Conservation (phyloP, 73 alveolate genomes). For the Paraurostyla sp. region DNA sequence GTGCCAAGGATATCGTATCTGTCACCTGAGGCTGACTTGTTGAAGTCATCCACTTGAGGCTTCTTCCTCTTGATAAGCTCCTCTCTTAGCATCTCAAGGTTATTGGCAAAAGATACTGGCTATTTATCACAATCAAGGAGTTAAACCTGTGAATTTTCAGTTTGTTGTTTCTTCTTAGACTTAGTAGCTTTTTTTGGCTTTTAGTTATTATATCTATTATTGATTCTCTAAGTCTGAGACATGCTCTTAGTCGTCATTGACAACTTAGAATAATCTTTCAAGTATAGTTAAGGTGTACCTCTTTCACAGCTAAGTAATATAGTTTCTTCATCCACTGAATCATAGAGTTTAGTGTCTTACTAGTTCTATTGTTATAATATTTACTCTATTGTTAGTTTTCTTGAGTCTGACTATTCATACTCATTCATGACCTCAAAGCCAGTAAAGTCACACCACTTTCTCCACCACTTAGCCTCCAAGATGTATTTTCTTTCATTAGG, state of each 20-base stretch:
- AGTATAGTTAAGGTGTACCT: too few species aligned
- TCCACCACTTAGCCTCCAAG: slow-evolving; percentile 61
- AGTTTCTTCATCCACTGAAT: neutral
- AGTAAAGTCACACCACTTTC: slow-evolving; percentile 61
- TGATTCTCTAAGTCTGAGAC: slow-evolving; percentile 21
- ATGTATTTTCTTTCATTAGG: slow-evolving; percentile 56
- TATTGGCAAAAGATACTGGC: neutral
- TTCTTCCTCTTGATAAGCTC: slow-evolving; percentile 17
- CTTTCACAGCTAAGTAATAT: neutral
- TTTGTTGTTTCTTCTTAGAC: neutral
- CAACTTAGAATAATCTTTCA: too few species aligned
- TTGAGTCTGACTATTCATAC: neutral
- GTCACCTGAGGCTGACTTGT: neutral
- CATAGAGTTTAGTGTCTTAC: neutral
- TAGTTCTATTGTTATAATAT: neutral
- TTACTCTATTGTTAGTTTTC: neutral
- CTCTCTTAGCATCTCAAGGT: slow-evolving; percentile 28
- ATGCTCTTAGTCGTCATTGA: too few species aligned
- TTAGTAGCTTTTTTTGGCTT: neutral
- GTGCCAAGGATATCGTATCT: neutral
- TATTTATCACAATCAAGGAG: neutral
- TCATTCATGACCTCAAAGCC: slow-evolving; percentile 19
- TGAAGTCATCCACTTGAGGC: neutral
- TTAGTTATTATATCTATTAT: neutral
- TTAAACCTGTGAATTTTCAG: neutral